These are phyloP conservation scores for Chalaropsis thielavioides DNA, from an alignment of 2,329 filamentous ascomycete species.

Conservation along the genomic window DNA sequence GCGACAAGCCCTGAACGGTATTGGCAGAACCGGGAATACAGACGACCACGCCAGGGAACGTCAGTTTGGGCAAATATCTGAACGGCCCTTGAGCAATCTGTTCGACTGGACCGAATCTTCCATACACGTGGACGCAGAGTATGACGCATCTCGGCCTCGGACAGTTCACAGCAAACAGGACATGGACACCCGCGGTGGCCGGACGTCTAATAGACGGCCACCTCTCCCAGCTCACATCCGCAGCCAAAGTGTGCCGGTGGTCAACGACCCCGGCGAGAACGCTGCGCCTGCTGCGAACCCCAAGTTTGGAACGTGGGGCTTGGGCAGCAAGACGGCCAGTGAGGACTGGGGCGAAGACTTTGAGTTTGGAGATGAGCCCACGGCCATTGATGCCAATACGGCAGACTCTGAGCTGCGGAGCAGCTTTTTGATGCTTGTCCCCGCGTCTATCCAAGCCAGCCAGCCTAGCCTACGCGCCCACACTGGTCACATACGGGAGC, in stretches of 20 bases:
- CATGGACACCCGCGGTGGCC: constrained; percentile 54
- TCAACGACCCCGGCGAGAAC: constrained; percentile 44
- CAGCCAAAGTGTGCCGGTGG: constrained; percentile 66
- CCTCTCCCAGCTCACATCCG: constrained; percentile 58
- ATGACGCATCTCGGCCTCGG: constrained; percentile 47
- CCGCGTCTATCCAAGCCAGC: constrained; percentile 63
- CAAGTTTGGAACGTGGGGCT: constrained; percentile 72
- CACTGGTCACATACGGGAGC: constrained; percentile 68
- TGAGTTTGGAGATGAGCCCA: constrained; percentile 46
- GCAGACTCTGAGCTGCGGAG: constrained; percentile 21
- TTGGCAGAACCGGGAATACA: constrained; percentile 33
- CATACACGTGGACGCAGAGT: constrained; percentile 45
- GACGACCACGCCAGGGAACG: constrained; percentile 14
- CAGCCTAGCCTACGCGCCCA: constrained; percentile 72
- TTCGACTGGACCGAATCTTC: constrained; percentile 67
- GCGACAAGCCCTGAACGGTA: constrained; percentile 38
- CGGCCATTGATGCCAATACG: constrained; percentile 25
- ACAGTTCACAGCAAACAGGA: constrained; percentile 67
- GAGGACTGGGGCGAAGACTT: constrained; percentile 90
- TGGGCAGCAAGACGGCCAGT: constrained; percentile 63
- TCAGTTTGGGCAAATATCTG: constrained; percentile 21
- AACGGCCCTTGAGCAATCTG: constrained; percentile 50
- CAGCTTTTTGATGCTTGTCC: constrained; percentile 50
- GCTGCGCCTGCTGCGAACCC: constrained; percentile 23
- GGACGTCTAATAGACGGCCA: constrained; percentile 49